Evolutionary conservation across 176 grass and related monocot genomes (phyloP).

Genomic region (Carex littledalei): DNA sequence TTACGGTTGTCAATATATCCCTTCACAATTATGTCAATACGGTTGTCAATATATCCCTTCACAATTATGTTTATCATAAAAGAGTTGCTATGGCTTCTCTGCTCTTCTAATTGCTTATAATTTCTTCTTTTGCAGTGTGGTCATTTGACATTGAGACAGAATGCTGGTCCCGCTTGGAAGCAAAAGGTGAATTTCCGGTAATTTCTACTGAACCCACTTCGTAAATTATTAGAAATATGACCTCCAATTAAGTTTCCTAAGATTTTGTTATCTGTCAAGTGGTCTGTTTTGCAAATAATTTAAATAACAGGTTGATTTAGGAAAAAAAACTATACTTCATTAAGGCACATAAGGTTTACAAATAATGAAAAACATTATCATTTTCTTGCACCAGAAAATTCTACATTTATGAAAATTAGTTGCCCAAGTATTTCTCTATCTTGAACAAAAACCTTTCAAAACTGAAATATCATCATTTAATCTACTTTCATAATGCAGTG

Average conservation of each 20-base stretch:
- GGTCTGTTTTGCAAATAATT: neutral
- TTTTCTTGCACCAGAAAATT: neutral
- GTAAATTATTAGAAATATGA: neutral
- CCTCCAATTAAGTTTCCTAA: neutral
- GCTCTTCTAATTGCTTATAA: constrained; percentile 13
- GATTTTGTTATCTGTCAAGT: neutral
- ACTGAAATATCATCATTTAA: neutral
- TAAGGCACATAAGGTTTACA: neutral
- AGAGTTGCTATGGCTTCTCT: neutral
- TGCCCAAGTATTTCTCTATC: neutral
- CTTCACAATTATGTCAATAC: neutral
- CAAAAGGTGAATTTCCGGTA: constrained; percentile 89
- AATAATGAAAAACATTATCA: neutral
- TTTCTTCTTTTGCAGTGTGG: constrained; percentile 67
- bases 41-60: neutral
- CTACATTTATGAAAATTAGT: neutral
- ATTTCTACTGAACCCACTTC: constrained; percentile 19
- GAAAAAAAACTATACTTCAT: neutral
- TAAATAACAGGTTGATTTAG: neutral
- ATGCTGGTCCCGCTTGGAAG: constrained; percentile 70
- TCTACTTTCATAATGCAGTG: neutral
- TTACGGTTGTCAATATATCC: neutral
- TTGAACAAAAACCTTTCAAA: neutral
- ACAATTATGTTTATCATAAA: constrained; percentile 22
- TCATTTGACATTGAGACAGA: constrained; percentile 73